Evolutionary conservation across 352 stramenopile genomes (phyloP).

Genomic region (Peronospora tabacina): DNA sequence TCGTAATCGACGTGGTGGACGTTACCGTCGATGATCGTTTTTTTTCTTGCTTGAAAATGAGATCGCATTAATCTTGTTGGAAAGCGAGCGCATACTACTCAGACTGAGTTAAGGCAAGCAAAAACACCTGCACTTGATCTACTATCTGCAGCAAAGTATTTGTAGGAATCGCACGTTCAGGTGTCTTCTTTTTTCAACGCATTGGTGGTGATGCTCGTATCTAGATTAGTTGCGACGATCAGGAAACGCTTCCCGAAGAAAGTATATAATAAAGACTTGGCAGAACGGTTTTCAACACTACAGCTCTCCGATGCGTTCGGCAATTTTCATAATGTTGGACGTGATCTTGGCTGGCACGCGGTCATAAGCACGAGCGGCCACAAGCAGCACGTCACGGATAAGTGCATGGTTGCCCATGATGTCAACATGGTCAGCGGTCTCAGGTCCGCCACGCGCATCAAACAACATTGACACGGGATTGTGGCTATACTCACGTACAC

Average conservation of each 20-base stretch:
- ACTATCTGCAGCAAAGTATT: constrained; percentile 3
- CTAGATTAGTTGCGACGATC: constrained; percentile 1
- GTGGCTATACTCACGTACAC: constrained; percentile 69
- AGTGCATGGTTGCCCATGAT: constrained; percentile 92
- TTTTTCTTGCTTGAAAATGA: background rate
- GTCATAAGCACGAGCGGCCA: constrained; percentile 58
- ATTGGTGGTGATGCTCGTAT: background rate
- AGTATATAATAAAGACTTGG: constrained; percentile 7
- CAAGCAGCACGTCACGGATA: constrained; percentile 67
- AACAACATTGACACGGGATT: constrained; percentile 70
- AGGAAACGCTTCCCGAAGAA: constrained; percentile 1
- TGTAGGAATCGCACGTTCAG: constrained; percentile 1
- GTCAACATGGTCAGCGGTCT: constrained; percentile 90
- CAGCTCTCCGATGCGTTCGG: constrained; percentile 40
- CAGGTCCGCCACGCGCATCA: constrained; percentile 57
- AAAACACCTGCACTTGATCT: constrained; percentile 8
- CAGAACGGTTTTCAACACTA: constrained; percentile 10
- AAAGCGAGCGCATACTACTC: background rate
- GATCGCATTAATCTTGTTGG: background rate
- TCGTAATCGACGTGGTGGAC: constrained; percentile 32
- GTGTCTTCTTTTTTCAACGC: constrained; percentile 3
- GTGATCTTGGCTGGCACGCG: constrained; percentile 62
- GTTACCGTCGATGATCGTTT: constrained; percentile 23
- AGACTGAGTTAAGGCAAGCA: background rate
- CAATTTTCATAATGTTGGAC: constrained; percentile 61